Evolutionary conservation across 2,329 filamentous ascomycete genomes (phyloP), one percentile per base, ranked within the genome.

Genomic region (Colletotrichum lentis): DNA sequence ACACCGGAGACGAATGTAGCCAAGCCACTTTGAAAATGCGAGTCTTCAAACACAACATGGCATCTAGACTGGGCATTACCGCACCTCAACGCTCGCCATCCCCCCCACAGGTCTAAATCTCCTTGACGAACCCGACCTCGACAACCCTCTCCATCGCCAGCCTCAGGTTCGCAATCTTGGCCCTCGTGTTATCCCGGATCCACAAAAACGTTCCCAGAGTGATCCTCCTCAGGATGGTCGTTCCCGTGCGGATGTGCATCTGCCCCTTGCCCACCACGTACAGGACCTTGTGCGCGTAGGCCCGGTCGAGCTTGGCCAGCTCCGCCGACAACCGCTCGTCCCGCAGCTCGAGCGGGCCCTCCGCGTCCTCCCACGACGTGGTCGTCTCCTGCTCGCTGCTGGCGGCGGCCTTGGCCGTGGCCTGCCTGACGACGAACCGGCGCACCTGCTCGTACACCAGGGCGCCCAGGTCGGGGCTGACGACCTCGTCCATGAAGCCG

Each of bases 401-500:
- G 46, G 41, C 67, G 20, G 61, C 64, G 35, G 62, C 64, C 67
- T 39, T 73, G 62, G 14, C 73, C 70, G 49, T 77, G 72, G 49
- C 78, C 64, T 67, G 63, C 3, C 52, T 76, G 0, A 82, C 78
- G 37, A 89, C 77, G 65, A 82, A 86, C 8, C 83, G 81, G 24
- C 91, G 79, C 67, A 91, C 58, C 49, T 69, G 84, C 62, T 89
- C 83, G 60, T 85, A 85, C 37, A 92, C 83, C 1, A 90, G 74
- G 1, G 81, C 78, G 0, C 83, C 89, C 7, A 93, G 81, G 65
- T 91, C 86, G 0, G 86, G 86, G 0, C 86, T 89, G 53, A 93
- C 83, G 35, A 92, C 85, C 69, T 90, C 85, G 72, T 94, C 91
- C 77, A 86, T 90, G 76, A 91, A 94, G 1, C 91, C 91, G 73